Evolutionary conservation across 2,329 filamentous ascomycete species (phyloP).

Genomic region (Ascocoryne sarcoides): DNA sequence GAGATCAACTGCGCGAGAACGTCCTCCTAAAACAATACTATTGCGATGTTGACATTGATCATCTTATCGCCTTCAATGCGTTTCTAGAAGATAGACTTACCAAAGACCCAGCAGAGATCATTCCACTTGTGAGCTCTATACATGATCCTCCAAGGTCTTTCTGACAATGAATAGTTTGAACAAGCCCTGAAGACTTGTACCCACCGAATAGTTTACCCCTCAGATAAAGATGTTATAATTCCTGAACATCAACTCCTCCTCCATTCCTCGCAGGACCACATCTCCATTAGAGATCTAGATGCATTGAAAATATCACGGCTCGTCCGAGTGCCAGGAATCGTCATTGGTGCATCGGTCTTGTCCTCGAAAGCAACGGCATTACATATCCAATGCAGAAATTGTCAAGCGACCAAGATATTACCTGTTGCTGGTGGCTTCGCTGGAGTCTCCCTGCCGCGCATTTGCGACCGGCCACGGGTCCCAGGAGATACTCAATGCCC

Average conservation of each 20-base stretch:
- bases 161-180: slow-evolving; percentile 61
- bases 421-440: slow-evolving; percentile 78
- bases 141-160: not conserved
- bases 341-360: slow-evolving; percentile 93
- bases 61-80: slow-evolving; percentile 93
- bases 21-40: slow-evolving; percentile 89
- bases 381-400: slow-evolving; percentile 81
- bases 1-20: slow-evolving; percentile 93
- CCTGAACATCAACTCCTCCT: slow-evolving; percentile 92
- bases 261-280: slow-evolving; percentile 82
- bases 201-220: slow-evolving; percentile 84
- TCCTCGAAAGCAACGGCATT: slow-evolving; percentile 90
- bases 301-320: slow-evolving; percentile 87
- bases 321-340: slow-evolving; percentile 94
- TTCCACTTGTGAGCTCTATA: slow-evolving; percentile 70
- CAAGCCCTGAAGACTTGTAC: slow-evolving; percentile 83
- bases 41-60: slow-evolving; percentile 91
- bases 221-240: slow-evolving; percentile 53
- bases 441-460: slow-evolving; percentile 73
- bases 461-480: slow-evolving; percentile 57
- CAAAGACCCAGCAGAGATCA: slow-evolving; percentile 84
- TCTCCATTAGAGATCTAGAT: slow-evolving; percentile 88
- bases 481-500: slow-evolving; percentile 75
- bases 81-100: slow-evolving; percentile 84
- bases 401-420: slow-evolving; percentile 62